These are phyloP conservation scores for Aspergillus tamarii DNA, from an alignment of 2,329 filamentous ascomycete genomes.

Conservation along the genomic window DNA sequence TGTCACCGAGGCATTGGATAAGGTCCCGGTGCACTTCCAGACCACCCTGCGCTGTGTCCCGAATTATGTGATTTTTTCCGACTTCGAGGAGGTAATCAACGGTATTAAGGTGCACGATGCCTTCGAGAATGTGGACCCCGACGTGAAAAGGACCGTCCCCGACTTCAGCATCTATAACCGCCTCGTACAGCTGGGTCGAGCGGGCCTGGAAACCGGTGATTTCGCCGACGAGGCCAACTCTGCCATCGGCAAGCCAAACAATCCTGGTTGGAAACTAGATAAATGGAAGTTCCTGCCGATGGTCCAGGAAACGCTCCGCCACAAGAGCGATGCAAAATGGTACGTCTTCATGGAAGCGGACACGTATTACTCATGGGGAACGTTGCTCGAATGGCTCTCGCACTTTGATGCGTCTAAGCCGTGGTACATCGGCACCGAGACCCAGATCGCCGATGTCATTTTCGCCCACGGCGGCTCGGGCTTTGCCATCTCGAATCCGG, in stretches of 20 bases:
- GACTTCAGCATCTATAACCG: slow-evolving; percentile 59
- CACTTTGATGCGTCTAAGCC: slow-evolving; percentile 53
- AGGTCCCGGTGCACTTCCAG: slow-evolving; percentile 58
- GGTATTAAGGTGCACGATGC: slow-evolving; percentile 56
- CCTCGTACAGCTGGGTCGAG: slow-evolving; percentile 47
- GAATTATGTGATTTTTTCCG: slow-evolving; percentile 62
- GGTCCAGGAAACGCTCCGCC: slow-evolving; percentile 52
- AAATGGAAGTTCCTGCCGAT: slow-evolving; percentile 64
- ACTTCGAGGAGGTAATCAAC: slow-evolving; percentile 57
- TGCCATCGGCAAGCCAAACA: slow-evolving; percentile 48
- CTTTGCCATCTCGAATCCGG: slow-evolving; percentile 55
- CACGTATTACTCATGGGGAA: slow-evolving; percentile 59
- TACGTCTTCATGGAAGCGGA: slow-evolving; percentile 64
- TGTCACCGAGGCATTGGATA: slow-evolving; percentile 59
- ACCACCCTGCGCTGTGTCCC: slow-evolving; percentile 60
- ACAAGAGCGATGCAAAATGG: slow-evolving; percentile 57
- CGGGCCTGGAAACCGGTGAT: slow-evolving; percentile 44
- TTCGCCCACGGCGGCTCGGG: slow-evolving; percentile 60
- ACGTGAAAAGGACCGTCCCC: slow-evolving; percentile 42
- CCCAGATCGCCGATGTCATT: slow-evolving; percentile 53
- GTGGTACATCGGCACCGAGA: slow-evolving; percentile 59
- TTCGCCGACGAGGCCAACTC: slow-evolving; percentile 44
- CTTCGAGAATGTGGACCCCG: slow-evolving; percentile 48
- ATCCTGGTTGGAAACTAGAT: slow-evolving; percentile 56
- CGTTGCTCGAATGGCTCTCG: slow-evolving; percentile 57